phyloP scores from a whole-genome alignment of 257 asterid species.

The Mentha longifolia region DNA sequence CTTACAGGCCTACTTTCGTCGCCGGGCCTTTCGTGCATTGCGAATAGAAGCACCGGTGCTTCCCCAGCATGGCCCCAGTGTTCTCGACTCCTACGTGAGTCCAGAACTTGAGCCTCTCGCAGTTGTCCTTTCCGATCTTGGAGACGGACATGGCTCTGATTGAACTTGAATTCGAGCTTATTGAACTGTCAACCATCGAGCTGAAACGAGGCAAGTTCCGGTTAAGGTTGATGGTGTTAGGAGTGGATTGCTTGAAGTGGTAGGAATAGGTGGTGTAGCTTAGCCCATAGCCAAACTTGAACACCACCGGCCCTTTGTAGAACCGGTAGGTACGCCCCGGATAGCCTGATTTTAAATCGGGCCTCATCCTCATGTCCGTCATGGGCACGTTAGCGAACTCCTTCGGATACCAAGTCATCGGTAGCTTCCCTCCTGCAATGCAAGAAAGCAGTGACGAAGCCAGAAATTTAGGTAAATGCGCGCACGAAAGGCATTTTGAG shows the following conservation, averaged over 20 bases:
- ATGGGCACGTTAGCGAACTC: slow-evolving; percentile 61
- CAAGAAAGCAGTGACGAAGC: background rate
- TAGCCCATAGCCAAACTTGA: slow-evolving; percentile 73
- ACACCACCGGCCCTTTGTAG: slow-evolving; percentile 70
- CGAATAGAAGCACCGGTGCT: slow-evolving; percentile 67
- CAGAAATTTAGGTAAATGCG: background rate
- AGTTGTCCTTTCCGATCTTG: slow-evolving; percentile 46
- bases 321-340: slow-evolving; percentile 81
- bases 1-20: slow-evolving; percentile 43
- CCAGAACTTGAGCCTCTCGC: slow-evolving; percentile 60
- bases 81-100: slow-evolving; percentile 59
- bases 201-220: slow-evolving; percentile 28
- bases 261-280: slow-evolving; percentile 75
- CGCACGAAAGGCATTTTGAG: background rate
- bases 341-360: slow-evolving; percentile 62
- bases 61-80: slow-evolving; percentile 59
- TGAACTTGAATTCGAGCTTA: slow-evolving; percentile 32
- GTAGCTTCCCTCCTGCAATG: slow-evolving; percentile 72
- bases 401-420: slow-evolving; percentile 87
- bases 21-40: slow-evolving; percentile 31
- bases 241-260: slow-evolving; percentile 48
- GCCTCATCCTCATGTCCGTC: slow-evolving; percentile 93
- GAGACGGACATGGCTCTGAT: slow-evolving; percentile 43
- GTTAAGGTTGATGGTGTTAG: slow-evolving; percentile 54
- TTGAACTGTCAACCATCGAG: slow-evolving; percentile 15